Conservation (phyloP, 2,329 filamentous ascomycete species). For the Didymella pomorum region DNA sequence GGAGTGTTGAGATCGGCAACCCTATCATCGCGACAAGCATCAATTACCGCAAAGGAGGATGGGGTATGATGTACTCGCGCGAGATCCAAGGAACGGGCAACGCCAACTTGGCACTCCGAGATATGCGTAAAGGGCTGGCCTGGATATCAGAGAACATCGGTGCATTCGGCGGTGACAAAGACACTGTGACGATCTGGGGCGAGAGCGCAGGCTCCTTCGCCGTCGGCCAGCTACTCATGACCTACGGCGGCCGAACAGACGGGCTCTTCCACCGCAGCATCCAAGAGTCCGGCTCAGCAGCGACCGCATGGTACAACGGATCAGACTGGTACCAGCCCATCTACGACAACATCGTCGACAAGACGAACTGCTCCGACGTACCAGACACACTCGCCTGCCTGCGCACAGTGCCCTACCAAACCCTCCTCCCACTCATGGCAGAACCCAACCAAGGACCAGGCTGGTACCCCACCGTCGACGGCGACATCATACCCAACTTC, state of each 20-base stretch:
- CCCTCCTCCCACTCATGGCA: conserved; percentile 64
- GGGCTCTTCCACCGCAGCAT: conserved; percentile 49
- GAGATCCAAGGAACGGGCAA: conserved; percentile 58
- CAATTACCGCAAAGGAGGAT: conserved; percentile 65
- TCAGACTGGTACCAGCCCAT: conserved; percentile 60
- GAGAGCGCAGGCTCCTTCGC: conserved; percentile 56
- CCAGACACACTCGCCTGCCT: conserved; percentile 58
- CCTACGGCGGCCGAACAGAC: conserved; percentile 47
- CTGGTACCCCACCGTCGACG: conserved; percentile 62
- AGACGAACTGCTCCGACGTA: conserved; percentile 66
- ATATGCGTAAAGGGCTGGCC: conserved; percentile 57
- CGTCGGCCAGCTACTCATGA: conserved; percentile 47
- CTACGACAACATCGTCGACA: conserved; percentile 46
- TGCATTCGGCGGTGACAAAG: conserved; percentile 53
- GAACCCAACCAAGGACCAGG: conserved; percentile 47
- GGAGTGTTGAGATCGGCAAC: conserved; percentile 49
- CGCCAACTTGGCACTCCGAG: conserved; percentile 44
- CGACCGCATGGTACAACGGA: conserved; percentile 52
- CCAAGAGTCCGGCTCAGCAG: conserved; percentile 49
- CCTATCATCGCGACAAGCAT: conserved; percentile 49
- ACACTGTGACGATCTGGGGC: conserved; percentile 58
- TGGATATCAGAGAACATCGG: conserved; percentile 57
- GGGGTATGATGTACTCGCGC: conserved; percentile 71
- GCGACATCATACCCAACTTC: conserved; percentile 64
- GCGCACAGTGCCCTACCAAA: conserved; percentile 66